Percentiles rank a stretch among this genome's conserved stretches.
phyloP scores from a whole-genome alignment of 352 stramenopile species.

The Globisporangium cederbergense region DNA sequence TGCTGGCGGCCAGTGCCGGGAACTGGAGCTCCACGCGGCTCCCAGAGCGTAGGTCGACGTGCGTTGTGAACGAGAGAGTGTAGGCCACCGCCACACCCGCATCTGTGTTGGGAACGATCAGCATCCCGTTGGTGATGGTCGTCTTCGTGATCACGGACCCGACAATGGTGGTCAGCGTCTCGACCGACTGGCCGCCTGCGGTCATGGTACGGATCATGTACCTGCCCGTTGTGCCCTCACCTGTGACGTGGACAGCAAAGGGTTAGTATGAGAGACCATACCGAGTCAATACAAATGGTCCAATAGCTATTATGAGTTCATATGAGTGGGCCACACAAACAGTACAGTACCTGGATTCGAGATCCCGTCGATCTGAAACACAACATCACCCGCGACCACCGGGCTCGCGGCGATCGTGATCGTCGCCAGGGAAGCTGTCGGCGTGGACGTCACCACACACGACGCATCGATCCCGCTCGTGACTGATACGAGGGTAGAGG shows the following conservation, averaged over 20 bases:
- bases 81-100: slow-evolving; percentile 33
- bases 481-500: slow-evolving; percentile 19
- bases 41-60: slow-evolving; percentile 33
- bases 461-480: slow-evolving; percentile 22
- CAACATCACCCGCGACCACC: slow-evolving; percentile 24
- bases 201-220: slow-evolving; percentile 42
- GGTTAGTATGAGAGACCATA: neutral
- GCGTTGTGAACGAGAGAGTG: slow-evolving; percentile 41
- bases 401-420: slow-evolving; percentile 32
- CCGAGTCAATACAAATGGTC: neutral
- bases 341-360: slow-evolving; percentile 43
- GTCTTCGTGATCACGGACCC: slow-evolving; percentile 29
- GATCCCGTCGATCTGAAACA: slow-evolving; percentile 52
- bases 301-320: neutral
- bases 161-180: slow-evolving; percentile 28
- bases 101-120: slow-evolving; percentile 25
- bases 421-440: slow-evolving; percentile 25
- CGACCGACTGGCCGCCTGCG: slow-evolving; percentile 25
- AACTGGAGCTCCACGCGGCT: slow-evolving; percentile 46
- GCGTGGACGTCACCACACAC: slow-evolving; percentile 25
- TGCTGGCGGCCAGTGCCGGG: slow-evolving; percentile 31
- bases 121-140: slow-evolving; percentile 21
- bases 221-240: slow-evolving; percentile 30
- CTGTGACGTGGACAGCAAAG: slow-evolving; percentile 17
- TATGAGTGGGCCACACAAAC: neutral